Evolutionary conservation across 2,329 filamentous ascomycete genomes (phyloP).

Genomic region (Hymenotorrendiella dingleyae): DNA sequence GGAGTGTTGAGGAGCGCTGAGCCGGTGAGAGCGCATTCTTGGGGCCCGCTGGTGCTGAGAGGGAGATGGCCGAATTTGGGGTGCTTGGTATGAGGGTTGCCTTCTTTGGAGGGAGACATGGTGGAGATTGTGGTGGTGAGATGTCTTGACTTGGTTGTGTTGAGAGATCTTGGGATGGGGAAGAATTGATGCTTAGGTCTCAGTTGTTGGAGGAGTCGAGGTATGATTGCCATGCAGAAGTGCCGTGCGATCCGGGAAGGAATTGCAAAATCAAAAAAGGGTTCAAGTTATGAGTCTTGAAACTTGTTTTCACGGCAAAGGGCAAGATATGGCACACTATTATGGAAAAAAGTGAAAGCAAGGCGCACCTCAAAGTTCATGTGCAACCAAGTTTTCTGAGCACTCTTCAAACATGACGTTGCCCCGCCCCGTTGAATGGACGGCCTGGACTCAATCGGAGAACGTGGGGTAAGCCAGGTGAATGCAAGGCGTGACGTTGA

Average conservation of each 20-base stretch:
- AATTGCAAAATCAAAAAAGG: background rate
- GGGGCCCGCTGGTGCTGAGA: conserved; percentile 41
- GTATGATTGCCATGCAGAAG: background rate
- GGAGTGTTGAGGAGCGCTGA: conserved; percentile 55
- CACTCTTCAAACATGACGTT: too few relatives aligned
- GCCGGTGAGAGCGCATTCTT: conserved; percentile 45
- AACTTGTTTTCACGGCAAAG: too few relatives aligned
- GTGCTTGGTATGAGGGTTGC: conserved; percentile 23
- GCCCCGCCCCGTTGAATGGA: too few relatives aligned
- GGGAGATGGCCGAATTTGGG: conserved; percentile 40
- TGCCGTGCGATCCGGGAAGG: background rate
- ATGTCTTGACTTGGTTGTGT: background rate
- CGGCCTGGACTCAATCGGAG: too few relatives aligned
- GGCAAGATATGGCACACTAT: too few relatives aligned
- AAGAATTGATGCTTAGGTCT: background rate
- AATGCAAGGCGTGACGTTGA: too few relatives aligned
- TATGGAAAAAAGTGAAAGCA: too few relatives aligned
- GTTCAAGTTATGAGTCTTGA: too few relatives aligned
- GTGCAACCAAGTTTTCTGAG: too few relatives aligned
- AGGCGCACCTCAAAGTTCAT: too few relatives aligned
- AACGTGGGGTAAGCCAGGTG: too few relatives aligned
- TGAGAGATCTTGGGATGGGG: too few relatives aligned
- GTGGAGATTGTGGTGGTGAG: background rate
- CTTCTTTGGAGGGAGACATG: conserved; percentile 14
- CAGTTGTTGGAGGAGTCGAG: background rate